phyloP scores from a whole-genome alignment of 495 filamentous ascomycete genomes.

The Niebla homalea region DNA sequence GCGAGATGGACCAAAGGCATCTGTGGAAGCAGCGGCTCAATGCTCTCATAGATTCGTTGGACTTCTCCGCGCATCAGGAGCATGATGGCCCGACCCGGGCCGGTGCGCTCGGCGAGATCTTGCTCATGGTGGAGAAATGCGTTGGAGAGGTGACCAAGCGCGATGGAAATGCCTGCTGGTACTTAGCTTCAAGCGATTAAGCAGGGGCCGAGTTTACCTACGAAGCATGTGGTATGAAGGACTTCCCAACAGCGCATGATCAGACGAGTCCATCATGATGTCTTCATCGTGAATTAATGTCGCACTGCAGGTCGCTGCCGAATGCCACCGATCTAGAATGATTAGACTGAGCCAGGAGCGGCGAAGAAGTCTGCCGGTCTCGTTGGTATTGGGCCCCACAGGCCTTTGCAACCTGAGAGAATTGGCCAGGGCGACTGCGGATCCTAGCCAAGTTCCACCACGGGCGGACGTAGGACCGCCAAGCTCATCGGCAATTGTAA shows the following conservation, averaged over 20 bases:
- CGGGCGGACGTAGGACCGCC: conserved; percentile 29
- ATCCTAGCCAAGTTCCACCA: conserved; percentile 32
- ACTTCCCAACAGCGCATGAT: conserved; percentile 4
- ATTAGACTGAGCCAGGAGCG: conserved; percentile 55
- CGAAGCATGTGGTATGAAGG: conserved; percentile 42
- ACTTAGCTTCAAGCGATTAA: not conserved
- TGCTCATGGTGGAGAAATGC: conserved; percentile 24
- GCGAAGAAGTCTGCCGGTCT: conserved; percentile 37
- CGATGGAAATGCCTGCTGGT: conserved; percentile 30
- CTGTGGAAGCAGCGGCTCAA: conserved; percentile 17
- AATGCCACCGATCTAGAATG: conserved; percentile 54
- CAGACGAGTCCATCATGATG: conserved; percentile 37
- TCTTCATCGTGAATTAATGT: conserved; percentile 43
- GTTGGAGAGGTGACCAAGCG: conserved; percentile 34
- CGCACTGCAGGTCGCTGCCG: conserved; percentile 41
- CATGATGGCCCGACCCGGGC: conserved; percentile 21
- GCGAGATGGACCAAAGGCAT: conserved; percentile 36
- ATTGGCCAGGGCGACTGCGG: conserved; percentile 46
- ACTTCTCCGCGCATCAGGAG: conserved; percentile 28
- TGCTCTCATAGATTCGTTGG: conserved; percentile 20
- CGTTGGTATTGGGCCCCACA: conserved; percentile 40
- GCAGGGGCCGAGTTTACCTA: conserved; percentile 28
- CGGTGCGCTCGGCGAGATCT: conserved; percentile 9
- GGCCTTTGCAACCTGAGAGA: conserved; percentile 39
- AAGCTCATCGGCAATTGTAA: conserved; percentile 47